Base-by-base conservation (phyloP, 768 basidiomycete genomes). In the Xerocomellus intermedius region DNA sequence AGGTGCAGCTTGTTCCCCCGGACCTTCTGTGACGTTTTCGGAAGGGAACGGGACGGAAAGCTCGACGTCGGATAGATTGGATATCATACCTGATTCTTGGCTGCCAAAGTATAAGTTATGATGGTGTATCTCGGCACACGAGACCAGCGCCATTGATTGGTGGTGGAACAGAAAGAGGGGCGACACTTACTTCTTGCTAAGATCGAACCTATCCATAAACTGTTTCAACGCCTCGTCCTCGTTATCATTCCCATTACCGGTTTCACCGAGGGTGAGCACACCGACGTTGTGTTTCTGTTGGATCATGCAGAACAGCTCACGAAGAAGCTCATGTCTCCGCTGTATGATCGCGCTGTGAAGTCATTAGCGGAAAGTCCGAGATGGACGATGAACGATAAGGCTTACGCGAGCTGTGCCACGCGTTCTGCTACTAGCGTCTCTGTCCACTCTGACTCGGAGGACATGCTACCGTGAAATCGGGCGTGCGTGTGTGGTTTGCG, bases 271-370 rank as follows among this genome's bases (percentile, higher is more conserved):
- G 14, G 64, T 57, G 30, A 80, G 64, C 33, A 73, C 56, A 22
- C 79, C 79, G 42, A 79, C 63, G 59, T 73, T 74, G 48, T 80
- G 74, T 63, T 81, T 80, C 52, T 76, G 76, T 53, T 76, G 78
- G 46, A 89, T 78, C 76, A 91, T 80, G 49, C 73, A 71, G 72
- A 81, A 87, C 82, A 91, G 84, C 68, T 90, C 81, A 41, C 78
- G 77, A 67, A 91, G 78, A 46, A 90, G 78, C 50, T 75, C 83
- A 84, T 87, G 86, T 69, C 89, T 77, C 60, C 82, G 83, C 44
- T 78, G 71, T 42, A 82, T 71, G 58, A 91, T 84, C 59, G 75
- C 77, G 67, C 89, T 91, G 58, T 19, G 56, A 48, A 36, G 22
- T 24, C 9, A 35, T 59, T 4, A 39, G 46, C 19, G 8, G 24